phyloP scores from a whole-genome alignment of 371 early-diverging fungal genomes.

The Mortierella sp. region DNA sequence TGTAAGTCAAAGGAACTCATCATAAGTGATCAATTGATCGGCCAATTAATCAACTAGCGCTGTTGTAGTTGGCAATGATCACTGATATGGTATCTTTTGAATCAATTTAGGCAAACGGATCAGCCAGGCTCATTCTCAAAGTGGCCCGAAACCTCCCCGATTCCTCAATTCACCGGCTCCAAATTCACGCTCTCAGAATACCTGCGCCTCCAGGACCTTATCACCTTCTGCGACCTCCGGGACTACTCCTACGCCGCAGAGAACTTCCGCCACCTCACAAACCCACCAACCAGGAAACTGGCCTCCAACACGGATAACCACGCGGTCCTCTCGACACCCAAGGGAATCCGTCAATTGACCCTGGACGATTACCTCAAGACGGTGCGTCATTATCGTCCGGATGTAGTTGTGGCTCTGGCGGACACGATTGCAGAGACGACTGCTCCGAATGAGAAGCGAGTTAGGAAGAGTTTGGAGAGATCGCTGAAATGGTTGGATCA shows the following conservation, averaged over 20 bases:
- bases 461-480: conserved; percentile 75
- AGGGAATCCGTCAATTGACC: conserved; percentile 75
- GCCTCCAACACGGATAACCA: conserved; percentile 75
- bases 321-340: conserved; percentile 74
- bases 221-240: conserved; percentile 77
- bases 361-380: conserved; percentile 64
- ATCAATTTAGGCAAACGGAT: conserved; percentile 27
- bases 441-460: conserved; percentile 66
- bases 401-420: conserved; percentile 64
- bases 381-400: conserved; percentile 65
- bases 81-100: not conserved
- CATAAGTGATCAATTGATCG: not conserved
- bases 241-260: conserved; percentile 63
- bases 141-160: conserved; percentile 30
- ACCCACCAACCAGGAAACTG: conserved; percentile 45
- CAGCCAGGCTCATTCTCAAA: conserved; percentile 33
- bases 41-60: not conserved
- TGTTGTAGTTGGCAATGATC: not conserved
- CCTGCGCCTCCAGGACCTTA: conserved; percentile 63
- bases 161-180: conserved; percentile 49
- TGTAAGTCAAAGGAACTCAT: conserved; percentile 58
- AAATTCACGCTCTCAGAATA: conserved; percentile 70
- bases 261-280: not conserved
- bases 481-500: conserved; percentile 77
- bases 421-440: conserved; percentile 57